Conservation (phyloP, 1,284 basidiomycete species). For the Chalciporus sp. region DNA sequence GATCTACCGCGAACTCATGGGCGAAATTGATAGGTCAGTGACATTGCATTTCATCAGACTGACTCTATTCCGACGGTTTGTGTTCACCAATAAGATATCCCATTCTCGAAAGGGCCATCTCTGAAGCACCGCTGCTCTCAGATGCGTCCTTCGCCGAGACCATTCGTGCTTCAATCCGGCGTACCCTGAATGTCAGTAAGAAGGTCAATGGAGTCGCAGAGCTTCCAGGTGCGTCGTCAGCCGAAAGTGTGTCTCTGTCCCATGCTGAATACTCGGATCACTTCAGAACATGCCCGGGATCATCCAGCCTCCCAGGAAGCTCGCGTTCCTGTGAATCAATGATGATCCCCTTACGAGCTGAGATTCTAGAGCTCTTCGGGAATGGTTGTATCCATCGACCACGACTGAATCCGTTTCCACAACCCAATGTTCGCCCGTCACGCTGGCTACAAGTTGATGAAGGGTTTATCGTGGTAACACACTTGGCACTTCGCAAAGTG, state of each 20-base stretch:
- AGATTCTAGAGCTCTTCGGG: not conserved
- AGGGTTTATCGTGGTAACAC: not conserved
- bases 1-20: conserved; percentile 61
- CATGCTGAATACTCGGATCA: not conserved
- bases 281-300: not conserved
- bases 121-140: conserved; percentile 52
- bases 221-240: not conserved
- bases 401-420: not conserved
- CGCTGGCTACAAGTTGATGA: not conserved
- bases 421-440: not conserved
- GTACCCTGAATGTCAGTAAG: conserved; percentile 43
- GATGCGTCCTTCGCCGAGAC: conserved; percentile 51
- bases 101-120: conserved; percentile 60
- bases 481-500: not conserved
- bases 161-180: conserved; percentile 45
- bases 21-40: conserved; percentile 68
- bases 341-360: not conserved
- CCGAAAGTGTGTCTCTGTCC: not conserved
- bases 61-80: not conserved
- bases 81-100: conserved; percentile 13
- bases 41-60: not conserved
- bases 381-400: not conserved
- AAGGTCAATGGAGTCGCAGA: conserved; percentile 19
- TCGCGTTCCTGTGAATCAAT: not conserved
- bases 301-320: not conserved